Evolutionary conservation across 2,329 filamentous ascomycete species (phyloP).

Genomic region (Monilinia laxa): DNA sequence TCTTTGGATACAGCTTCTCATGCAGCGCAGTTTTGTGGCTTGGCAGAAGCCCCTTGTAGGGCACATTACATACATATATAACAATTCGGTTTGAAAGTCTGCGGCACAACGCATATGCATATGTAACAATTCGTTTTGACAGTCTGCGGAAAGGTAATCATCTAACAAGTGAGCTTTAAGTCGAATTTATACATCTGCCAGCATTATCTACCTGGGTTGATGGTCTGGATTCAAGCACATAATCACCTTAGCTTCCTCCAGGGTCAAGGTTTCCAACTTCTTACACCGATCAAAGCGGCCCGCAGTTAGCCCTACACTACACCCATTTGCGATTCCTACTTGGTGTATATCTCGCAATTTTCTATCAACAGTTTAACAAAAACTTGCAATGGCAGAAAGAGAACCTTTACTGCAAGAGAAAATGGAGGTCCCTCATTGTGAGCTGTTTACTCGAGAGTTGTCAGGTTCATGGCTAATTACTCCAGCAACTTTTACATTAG

Average conservation of each 20-base stretch:
- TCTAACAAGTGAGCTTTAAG: background rate
- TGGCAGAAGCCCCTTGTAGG: background rate
- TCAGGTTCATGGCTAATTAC: slow-evolving; percentile 20
- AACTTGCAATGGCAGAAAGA: slow-evolving; percentile 17
- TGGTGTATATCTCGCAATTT: background rate
- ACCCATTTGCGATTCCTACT: background rate
- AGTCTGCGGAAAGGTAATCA: background rate
- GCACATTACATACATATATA: too few relatives aligned
- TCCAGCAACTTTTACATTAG: slow-evolving; percentile 35
- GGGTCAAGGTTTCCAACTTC: slow-evolving; percentile 16
- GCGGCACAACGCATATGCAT: too few relatives aligned
- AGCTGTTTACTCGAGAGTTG: background rate
- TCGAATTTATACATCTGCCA: background rate
- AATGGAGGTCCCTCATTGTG: slow-evolving; percentile 22
- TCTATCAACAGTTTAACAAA: too few relatives aligned
- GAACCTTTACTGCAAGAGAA: slow-evolving; percentile 22
- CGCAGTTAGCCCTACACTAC: slow-evolving; percentile 5
- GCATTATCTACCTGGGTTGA: background rate
- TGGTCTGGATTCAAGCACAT: background rate
- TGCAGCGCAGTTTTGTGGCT: background rate
- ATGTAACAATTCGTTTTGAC: background rate
- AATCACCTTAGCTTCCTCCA: background rate
- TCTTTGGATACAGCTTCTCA: background rate
- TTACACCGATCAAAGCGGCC: slow-evolving; percentile 1
- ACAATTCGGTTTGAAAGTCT: too few relatives aligned